A percentile compares a stretch with the other conserved stretches of the same genome.
phyloP scores from a whole-genome alignment of 2,329 filamentous ascomycete genomes.

The Penicillium sp. region DNA sequence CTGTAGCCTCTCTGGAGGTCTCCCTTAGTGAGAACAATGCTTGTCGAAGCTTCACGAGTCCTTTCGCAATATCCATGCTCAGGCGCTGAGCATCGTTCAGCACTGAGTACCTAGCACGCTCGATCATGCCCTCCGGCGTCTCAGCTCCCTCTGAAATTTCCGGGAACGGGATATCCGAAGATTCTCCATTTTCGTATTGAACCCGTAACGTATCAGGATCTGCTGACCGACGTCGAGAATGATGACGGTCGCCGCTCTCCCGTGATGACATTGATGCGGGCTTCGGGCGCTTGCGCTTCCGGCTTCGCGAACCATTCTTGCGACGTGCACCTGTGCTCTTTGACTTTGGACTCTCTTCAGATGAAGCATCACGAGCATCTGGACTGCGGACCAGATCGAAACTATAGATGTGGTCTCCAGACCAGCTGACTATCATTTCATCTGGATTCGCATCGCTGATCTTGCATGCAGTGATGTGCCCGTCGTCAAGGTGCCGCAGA shows the following conservation, averaged over 20 bases:
- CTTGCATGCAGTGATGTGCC: conserved; percentile 66
- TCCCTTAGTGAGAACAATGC: conserved; percentile 52
- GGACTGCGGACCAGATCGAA: conserved; percentile 60
- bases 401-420: conserved; percentile 61
- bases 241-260: conserved; percentile 44
- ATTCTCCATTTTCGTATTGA: conserved; percentile 57
- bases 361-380: conserved; percentile 48
- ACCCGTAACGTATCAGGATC: conserved; percentile 49
- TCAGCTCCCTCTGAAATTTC: conserved; percentile 26
- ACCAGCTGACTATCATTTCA: conserved; percentile 65
- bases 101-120: conserved; percentile 43
- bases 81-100: conserved; percentile 51
- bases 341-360: conserved; percentile 25
- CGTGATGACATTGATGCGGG: conserved; percentile 42
- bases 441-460: conserved; percentile 66
- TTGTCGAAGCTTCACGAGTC: conserved; percentile 52
- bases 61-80: conserved; percentile 55
- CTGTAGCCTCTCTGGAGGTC: conserved; percentile 30
- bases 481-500: conserved; percentile 47
- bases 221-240: conserved; percentile 47
- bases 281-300: conserved; percentile 57
- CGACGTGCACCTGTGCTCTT: conserved; percentile 27
- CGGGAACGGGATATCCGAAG: conserved; percentile 54
- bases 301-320: conserved; percentile 33
- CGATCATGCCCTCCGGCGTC: conserved; percentile 33